A percentile compares a stretch with the other conserved stretches of the same genome.
These are phyloP conservation scores for Cladorrhinum samala DNA, from an alignment of 495 filamentous ascomycete species.

Conservation along the genomic window DNA sequence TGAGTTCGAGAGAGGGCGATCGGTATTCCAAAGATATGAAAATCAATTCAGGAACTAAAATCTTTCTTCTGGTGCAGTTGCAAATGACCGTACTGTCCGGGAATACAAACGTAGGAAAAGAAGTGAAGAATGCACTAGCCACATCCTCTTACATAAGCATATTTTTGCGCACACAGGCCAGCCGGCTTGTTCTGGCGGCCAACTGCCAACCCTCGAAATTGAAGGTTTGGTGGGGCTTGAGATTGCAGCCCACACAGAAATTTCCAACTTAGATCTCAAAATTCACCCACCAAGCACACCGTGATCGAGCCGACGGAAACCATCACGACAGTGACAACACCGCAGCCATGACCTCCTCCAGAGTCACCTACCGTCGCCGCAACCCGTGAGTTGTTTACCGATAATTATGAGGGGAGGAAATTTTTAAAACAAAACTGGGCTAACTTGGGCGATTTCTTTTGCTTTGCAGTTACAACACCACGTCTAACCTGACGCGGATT, in stretches of 20 bases:
- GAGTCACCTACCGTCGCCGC: slow-evolving; percentile 69
- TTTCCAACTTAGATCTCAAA: slow-evolving; percentile 33
- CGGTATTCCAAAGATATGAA: too few relatives aligned
- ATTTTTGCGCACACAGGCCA: neutral
- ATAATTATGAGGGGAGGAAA: slow-evolving; percentile 5
- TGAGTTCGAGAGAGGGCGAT: too few relatives aligned
- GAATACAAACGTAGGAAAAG: too few relatives aligned
- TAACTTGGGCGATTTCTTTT: slow-evolving; percentile 9
- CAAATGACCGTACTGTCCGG: too few relatives aligned
- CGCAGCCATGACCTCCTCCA: slow-evolving; percentile 55
- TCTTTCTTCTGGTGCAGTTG: too few relatives aligned
- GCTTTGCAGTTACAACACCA: slow-evolving; percentile 83
- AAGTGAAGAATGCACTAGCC: too few relatives aligned
- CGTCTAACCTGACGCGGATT: slow-evolving; percentile 92
- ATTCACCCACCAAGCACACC: slow-evolving; percentile 41
- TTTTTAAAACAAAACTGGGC: slow-evolving; percentile 15
- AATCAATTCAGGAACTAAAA: too few relatives aligned
- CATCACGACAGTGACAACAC: slow-evolving; percentile 51
- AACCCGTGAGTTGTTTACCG: slow-evolving; percentile 74
- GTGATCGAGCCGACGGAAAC: slow-evolving; percentile 39
- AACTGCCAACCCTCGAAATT: slow-evolving; percentile 10
- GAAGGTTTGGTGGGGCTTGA: slow-evolving; percentile 22
- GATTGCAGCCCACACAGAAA: slow-evolving; percentile 36
- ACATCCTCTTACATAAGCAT: neutral
- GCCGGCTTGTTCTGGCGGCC: neutral